These are phyloP conservation scores for Hydrangea macrophylla DNA, from an alignment of 148 eudicot species.

Conservation along the genomic window DNA sequence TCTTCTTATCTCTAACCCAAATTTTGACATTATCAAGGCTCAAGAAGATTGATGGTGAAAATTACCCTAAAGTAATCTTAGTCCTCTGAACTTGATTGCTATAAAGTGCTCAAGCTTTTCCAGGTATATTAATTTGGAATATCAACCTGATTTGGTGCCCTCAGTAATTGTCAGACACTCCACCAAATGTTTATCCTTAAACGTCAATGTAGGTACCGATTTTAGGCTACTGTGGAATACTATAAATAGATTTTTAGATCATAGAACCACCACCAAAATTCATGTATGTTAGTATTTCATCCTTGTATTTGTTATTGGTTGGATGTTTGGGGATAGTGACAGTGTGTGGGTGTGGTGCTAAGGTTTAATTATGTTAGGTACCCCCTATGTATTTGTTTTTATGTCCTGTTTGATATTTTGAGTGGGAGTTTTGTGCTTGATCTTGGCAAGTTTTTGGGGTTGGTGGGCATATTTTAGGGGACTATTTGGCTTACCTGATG, in stretches of 20 bases:
- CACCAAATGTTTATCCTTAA: conserved; percentile 92
- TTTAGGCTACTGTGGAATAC: conserved; percentile 95
- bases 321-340: no score
- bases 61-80: conserved; percentile 78
- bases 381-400: no score
- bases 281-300: conserved; percentile 47
- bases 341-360: no score
- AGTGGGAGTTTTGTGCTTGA: no score
- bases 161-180: conserved; percentile 59
- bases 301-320: neutral
- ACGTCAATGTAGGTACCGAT: conserved; percentile 94
- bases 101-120: neutral
- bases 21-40: no score
- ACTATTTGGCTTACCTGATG: no score
- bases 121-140: neutral
- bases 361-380: no score
- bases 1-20: no score
- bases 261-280: conserved; percentile 88
- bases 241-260: conserved; percentile 79
- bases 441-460: no score
- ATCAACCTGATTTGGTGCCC: neutral
- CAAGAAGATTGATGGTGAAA: conserved; percentile 86
- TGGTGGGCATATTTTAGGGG: no score
- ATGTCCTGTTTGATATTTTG: no score
- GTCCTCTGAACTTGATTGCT: neutral